Conservation (phyloP, 176 grass and related monocot genomes). For the Ensete ventricosum region DNA sequence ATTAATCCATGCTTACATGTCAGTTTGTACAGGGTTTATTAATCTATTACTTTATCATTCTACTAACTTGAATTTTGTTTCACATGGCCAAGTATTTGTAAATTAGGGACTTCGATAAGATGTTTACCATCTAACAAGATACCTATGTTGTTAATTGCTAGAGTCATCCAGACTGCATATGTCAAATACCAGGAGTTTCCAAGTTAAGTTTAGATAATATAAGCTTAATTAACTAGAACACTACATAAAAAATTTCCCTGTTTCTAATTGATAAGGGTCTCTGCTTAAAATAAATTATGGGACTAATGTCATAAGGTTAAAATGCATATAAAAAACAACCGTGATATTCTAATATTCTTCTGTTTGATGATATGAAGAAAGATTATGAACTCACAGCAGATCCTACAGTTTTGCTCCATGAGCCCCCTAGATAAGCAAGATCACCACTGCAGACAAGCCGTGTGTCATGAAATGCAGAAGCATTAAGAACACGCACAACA, state of each 20-base stretch:
- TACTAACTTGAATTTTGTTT: too few relatives aligned
- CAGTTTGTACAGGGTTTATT: neutral
- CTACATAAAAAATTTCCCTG: neutral
- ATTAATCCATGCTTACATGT: neutral
- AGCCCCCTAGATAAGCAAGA: conserved; percentile 76
- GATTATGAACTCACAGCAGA: conserved; percentile 54
- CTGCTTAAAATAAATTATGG: too few relatives aligned
- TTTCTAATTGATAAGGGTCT: neutral
- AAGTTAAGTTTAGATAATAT: neutral
- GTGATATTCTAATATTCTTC: neutral
- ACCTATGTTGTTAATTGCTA: neutral
- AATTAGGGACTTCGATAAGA: too few relatives aligned
- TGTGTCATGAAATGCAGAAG: conserved; percentile 94
- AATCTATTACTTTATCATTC: too few relatives aligned
- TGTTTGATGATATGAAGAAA: neutral
- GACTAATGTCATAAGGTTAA: neutral
- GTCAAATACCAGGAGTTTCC: neutral
- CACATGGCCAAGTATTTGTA: too few relatives aligned
- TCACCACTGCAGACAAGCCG: conserved; percentile 78
- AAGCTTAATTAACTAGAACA: neutral
- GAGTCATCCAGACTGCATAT: neutral
- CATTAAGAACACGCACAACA: conserved; percentile 73
- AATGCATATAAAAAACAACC: neutral
- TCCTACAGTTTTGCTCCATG: conserved; percentile 86
- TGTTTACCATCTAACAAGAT: neutral